Percentiles rank a stretch among this genome's conserved stretches.
Evolutionary conservation across 2,329 filamentous ascomycete species (phyloP).

Genomic region (Ceratocystis diversiconidia): DNA sequence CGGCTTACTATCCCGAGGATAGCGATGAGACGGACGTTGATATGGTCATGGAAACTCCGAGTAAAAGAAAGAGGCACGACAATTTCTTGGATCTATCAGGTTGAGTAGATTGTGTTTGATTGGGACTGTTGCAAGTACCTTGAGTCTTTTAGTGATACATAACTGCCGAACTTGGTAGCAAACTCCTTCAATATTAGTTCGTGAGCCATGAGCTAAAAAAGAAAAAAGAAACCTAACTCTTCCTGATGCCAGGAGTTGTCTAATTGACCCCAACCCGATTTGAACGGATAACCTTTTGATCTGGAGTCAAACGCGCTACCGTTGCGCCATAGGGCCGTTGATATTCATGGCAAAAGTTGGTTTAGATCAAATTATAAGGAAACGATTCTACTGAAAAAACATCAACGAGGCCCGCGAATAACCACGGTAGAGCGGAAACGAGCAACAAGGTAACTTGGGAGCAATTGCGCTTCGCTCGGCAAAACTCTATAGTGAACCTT

Average conservation of each 20-base stretch:
- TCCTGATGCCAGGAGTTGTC: too few species aligned
- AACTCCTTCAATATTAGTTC: not conserved
- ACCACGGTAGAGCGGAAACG: too few species aligned
- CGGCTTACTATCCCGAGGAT: not conserved
- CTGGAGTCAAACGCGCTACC: slow-evolving; percentile 18
- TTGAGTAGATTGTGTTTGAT: too few species aligned
- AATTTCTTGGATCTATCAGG: not conserved
- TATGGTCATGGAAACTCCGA: not conserved
- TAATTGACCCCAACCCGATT: slow-evolving; percentile 17
- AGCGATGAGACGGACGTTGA: not conserved
- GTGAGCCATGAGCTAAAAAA: not conserved
- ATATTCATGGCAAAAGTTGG: not conserved
- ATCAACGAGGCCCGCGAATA: too few species aligned
- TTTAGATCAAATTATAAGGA: too few species aligned
- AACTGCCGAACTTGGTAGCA: not conserved
- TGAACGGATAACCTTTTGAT: slow-evolving; percentile 18
- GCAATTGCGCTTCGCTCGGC: too few species aligned
- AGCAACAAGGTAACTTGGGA: too few species aligned
- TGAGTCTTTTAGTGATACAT: not conserved
- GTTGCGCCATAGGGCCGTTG: slow-evolving; percentile 16
- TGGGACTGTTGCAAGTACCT: too few species aligned
- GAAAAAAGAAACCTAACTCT: not conserved
- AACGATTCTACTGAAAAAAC: too few species aligned
- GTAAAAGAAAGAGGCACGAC: not conserved
- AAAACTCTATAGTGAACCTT: too few species aligned